Evolutionary conservation across 1,139 yeast genomes (phyloP).

Genomic region (Scheffersomyces quercinus): DNA sequence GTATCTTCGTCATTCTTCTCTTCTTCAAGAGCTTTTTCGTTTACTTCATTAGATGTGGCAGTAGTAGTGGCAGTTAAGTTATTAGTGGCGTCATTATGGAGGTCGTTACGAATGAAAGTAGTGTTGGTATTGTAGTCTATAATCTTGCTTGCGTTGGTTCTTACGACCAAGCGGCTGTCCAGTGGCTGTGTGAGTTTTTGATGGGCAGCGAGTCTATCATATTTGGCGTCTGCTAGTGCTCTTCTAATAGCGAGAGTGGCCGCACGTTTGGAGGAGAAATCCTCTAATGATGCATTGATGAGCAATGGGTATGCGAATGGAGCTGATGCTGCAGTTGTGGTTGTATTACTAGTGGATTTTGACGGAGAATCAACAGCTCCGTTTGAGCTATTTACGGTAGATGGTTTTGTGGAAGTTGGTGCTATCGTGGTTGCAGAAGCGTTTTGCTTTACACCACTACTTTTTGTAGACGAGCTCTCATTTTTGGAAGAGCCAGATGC

Average conservation of each 20-base stretch:
- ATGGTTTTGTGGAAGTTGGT: conserved; percentile 6
- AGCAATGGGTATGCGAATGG: conserved; percentile 6
- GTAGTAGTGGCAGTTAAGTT: neutral
- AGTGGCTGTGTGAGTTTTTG: neutral
- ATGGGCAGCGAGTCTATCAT: conserved; percentile 2
- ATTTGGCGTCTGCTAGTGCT: conserved; percentile 3
- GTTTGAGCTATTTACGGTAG: conserved; percentile 1
- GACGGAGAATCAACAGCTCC: conserved; percentile 1
- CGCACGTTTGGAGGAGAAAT: conserved; percentile 2
- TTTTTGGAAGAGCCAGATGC: conserved; percentile 6
- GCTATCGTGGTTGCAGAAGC: conserved; percentile 2
- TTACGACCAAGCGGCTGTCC: conserved; percentile 1
- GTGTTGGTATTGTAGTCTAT: conserved; percentile 21
- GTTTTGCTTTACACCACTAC: neutral
- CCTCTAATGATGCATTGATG: conserved; percentile 5
- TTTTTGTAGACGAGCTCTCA: conserved; percentile 1
- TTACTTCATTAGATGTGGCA: neutral
- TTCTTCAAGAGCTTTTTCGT: no score
- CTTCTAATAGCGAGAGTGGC: neutral
- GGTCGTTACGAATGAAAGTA: conserved; percentile 4
- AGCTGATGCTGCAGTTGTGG: conserved; percentile 1
- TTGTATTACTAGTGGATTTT: conserved; percentile 2
- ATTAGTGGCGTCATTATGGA: neutral
- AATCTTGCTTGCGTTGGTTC: conserved; percentile 8
- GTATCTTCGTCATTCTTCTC: no score